A percentile compares a stretch with the other conserved stretches of the same genome.
These are phyloP conservation scores for Auriscalpium orientale DNA, from an alignment of 768 basidiomycete species.

Conservation along the genomic window DNA sequence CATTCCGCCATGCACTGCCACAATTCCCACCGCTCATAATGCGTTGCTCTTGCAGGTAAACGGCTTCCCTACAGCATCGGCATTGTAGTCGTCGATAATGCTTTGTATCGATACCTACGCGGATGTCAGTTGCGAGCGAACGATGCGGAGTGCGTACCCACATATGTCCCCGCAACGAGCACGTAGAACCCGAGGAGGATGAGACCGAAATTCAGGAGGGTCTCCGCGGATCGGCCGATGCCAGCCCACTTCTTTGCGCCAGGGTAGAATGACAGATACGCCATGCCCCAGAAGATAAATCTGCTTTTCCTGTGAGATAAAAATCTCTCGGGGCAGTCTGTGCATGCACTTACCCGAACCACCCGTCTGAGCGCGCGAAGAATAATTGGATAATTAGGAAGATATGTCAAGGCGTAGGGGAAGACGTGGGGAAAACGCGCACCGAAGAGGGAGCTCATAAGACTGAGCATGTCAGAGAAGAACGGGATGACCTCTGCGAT, in stretches of 20 bases:
- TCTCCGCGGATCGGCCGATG: conserved; percentile 24
- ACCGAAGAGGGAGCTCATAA: conserved; percentile 39
- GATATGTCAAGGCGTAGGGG: not conserved
- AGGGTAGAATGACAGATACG: conserved; percentile 33
- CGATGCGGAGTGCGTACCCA: conserved; percentile 19
- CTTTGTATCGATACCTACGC: not conserved
- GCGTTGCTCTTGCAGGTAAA: conserved; percentile 1
- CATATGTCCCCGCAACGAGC: conserved; percentile 33
- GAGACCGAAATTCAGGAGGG: conserved; percentile 30
- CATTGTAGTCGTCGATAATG: conserved; percentile 1
- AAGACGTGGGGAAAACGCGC: conserved; percentile 16
- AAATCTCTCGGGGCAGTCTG: not conserved
- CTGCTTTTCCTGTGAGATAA: conserved; percentile 9
- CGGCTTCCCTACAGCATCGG: not conserved
- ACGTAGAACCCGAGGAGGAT: conserved; percentile 32
- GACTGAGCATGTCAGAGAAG: conserved; percentile 33
- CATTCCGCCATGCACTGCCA: too few relatives aligned
- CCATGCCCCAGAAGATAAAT: conserved; percentile 40
- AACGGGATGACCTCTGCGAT: conserved; percentile 24
- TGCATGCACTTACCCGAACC: conserved; percentile 16
- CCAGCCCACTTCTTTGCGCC: conserved; percentile 29
- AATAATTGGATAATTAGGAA: not conserved
- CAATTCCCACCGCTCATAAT: not conserved
- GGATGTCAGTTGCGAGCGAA: not conserved
- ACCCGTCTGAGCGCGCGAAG: conserved; percentile 17